Percentiles rank a stretch among this genome's conserved stretches.
These are phyloP conservation scores for Aspergillus tamarii DNA, from an alignment of 2,329 filamentous ascomycete species.

Conservation along the genomic window DNA sequence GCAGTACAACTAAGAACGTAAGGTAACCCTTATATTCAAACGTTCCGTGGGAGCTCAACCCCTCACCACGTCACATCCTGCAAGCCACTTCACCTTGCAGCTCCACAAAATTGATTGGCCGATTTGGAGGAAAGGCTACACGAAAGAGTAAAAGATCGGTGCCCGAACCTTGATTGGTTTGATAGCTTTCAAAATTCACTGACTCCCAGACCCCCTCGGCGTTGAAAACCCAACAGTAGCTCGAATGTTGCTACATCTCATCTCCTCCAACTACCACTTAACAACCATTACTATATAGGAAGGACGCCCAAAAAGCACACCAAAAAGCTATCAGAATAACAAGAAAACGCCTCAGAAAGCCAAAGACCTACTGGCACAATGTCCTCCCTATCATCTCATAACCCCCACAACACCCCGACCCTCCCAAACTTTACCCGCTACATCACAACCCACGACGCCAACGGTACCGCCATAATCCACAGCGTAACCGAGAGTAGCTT, in stretches of 20 bases:
- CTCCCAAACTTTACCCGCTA: constrained; percentile 34
- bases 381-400: background rate
- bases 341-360: background rate
- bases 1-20: too few relatives aligned
- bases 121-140: background rate
- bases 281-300: background rate
- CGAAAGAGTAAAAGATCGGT: background rate
- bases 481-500: constrained; percentile 34
- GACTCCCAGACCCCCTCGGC: background rate
- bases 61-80: constrained; percentile 5
- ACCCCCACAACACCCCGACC: constrained; percentile 19
- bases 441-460: constrained; percentile 43
- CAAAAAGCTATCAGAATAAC: background rate
- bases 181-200: background rate
- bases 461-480: constrained; percentile 42
- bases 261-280: background rate
- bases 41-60: background rate
- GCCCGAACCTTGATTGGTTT: background rate
- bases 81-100: background rate
- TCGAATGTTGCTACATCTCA: background rate
- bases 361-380: background rate
- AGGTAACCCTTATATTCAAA: background rate
- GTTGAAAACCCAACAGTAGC: background rate
- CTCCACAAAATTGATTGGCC: background rate
- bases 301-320: too few relatives aligned